phyloP scores from a whole-genome alignment of 2,329 filamentous ascomycete genomes.

The Tolypocladium endophyticum region DNA sequence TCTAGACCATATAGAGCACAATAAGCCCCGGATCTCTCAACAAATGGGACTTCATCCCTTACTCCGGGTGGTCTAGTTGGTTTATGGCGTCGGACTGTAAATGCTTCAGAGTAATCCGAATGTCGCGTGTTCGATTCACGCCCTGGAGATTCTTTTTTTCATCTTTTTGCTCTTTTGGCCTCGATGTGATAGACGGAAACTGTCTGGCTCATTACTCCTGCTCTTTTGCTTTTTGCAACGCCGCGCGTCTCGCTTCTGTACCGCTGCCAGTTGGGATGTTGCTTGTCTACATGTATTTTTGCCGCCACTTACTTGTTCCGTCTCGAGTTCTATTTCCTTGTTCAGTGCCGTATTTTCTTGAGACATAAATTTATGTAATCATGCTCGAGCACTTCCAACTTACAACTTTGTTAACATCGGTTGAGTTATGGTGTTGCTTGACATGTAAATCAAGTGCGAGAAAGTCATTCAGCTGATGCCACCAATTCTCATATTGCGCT shows the following conservation, averaged over 20 bases:
- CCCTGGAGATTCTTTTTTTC: slow-evolving; percentile 14
- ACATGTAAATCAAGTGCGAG: no score
- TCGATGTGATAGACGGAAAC: no score
- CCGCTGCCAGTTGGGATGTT: neutral
- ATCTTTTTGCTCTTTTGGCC: neutral
- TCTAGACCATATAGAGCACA: neutral
- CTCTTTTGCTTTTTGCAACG: neutral
- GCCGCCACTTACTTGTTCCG: neutral
- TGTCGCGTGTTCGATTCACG: slow-evolving; percentile 18
- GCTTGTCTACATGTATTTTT: neutral
- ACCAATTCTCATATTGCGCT: no score
- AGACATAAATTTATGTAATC: no score
- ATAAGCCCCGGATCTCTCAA: neutral
- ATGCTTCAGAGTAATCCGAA: slow-evolving; percentile 12
- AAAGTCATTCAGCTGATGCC: no score
- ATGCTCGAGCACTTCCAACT: no score
- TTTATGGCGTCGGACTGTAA: slow-evolving; percentile 19
- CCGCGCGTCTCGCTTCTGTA: neutral
- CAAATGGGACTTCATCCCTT: neutral
- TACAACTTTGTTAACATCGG: no score
- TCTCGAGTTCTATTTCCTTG: no score
- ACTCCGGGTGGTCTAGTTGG: slow-evolving; percentile 19
- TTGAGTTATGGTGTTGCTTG: no score
- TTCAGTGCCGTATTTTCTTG: no score
- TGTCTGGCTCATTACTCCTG: no score